These are phyloP conservation scores for Cladobotryum protrusum DNA, from an alignment of 2,329 filamentous ascomycete genomes.

Conservation along the genomic window DNA sequence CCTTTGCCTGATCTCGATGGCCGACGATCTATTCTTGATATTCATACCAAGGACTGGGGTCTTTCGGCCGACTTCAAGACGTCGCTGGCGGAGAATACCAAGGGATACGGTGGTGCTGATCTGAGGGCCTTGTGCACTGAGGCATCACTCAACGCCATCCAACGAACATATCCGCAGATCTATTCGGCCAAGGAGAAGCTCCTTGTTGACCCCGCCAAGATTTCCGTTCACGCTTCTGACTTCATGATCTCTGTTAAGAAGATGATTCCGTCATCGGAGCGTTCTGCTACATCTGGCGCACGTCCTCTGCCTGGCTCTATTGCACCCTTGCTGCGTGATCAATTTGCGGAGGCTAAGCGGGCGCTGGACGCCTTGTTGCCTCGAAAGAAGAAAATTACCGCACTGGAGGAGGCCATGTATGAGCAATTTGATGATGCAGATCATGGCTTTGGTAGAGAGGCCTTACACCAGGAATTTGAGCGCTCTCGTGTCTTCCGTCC, in stretches of 20 bases:
- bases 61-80: conserved; percentile 73
- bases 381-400: conserved; percentile 77
- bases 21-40: conserved; percentile 82
- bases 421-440: conserved; percentile 79
- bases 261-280: conserved; percentile 89
- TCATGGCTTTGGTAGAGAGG: conserved; percentile 79
- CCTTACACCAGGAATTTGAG: conserved; percentile 71
- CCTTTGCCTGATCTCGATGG: conserved; percentile 77
- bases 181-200: conserved; percentile 88
- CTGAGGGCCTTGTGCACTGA: conserved; percentile 91
- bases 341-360: conserved; percentile 62
- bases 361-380: conserved; percentile 73
- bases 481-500: conserved; percentile 82
- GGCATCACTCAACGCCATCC: conserved; percentile 90
- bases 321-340: conserved; percentile 71
- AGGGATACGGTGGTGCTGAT: conserved; percentile 95
- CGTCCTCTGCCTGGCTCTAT: conserved; percentile 72
- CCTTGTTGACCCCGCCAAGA: conserved; percentile 76
- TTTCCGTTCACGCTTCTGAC: conserved; percentile 83
- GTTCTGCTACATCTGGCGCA: conserved; percentile 79
- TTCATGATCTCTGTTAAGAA: conserved; percentile 98
- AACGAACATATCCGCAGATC: conserved; percentile 92
- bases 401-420: conserved; percentile 88
- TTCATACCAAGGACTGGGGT: conserved; percentile 93
- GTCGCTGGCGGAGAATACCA: conserved; percentile 78